phyloP scores from a whole-genome alignment of 2,329 filamentous ascomycete genomes.

The Talaromyces funiculosus region DNA sequence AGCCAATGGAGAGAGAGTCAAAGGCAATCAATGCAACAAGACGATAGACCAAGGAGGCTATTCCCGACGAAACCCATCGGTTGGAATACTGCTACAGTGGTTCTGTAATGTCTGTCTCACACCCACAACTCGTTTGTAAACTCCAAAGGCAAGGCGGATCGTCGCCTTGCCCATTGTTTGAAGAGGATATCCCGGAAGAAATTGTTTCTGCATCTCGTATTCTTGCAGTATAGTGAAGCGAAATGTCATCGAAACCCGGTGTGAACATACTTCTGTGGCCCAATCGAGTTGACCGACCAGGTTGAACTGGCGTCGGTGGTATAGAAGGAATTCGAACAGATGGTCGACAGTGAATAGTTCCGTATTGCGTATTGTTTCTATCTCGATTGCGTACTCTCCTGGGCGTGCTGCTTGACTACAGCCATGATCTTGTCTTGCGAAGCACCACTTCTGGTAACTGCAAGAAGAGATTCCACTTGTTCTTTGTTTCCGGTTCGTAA shows the following conservation, averaged over 20 bases:
- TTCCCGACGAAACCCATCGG: not conserved
- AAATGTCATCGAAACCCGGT: not conserved
- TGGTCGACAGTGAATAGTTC: not conserved
- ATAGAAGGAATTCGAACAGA: not conserved
- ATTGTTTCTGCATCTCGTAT: not conserved
- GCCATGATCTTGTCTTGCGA: not conserved
- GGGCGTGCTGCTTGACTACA: not conserved
- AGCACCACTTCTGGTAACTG: not conserved
- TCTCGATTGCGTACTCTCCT: not conserved
- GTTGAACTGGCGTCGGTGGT: not conserved
- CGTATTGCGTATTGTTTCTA: not conserved
- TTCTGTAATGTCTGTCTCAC: not conserved
- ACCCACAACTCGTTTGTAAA: not conserved
- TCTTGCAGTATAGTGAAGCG: not conserved
- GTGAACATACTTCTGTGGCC: not conserved
- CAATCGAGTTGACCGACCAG: not conserved
- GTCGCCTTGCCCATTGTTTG: not conserved
- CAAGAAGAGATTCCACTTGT: constrained; percentile 1
- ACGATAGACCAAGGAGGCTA: not conserved
- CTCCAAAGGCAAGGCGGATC: too few species aligned
- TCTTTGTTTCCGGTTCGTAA: not conserved
- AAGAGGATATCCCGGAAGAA: too few species aligned
- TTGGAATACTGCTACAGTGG: too few species aligned
- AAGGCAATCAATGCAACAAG: not conserved
- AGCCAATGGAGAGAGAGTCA: not conserved